These are phyloP conservation scores for Penicillium sp. DNA, from an alignment of 2,329 filamentous ascomycete genomes.

Conservation along the genomic window DNA sequence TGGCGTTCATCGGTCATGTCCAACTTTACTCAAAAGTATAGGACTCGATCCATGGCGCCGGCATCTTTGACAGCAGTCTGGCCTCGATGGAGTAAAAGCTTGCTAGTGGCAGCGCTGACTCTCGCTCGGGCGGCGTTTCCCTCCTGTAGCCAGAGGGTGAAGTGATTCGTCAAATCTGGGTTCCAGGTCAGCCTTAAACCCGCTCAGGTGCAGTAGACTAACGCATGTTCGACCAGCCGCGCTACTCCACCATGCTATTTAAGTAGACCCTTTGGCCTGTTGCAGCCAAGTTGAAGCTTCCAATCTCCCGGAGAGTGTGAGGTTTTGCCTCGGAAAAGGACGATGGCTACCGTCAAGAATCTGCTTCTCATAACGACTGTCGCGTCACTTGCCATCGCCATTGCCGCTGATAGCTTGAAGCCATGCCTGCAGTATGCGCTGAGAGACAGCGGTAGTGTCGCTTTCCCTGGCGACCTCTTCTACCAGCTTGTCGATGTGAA, in stretches of 20 bases:
- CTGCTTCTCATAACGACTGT: constrained; percentile 4
- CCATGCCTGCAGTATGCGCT: constrained; percentile 9
- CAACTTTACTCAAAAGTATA: neutral
- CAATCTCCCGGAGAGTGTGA: neutral
- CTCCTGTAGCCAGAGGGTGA: neutral
- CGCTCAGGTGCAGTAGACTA: neutral
- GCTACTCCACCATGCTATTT: neutral
- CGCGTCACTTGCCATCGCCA: constrained; percentile 5
- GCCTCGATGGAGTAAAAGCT: neutral
- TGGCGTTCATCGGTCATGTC: neutral
- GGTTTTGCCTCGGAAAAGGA: neutral
- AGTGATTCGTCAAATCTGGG: neutral
- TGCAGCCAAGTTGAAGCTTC: neutral
- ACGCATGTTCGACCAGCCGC: neutral
- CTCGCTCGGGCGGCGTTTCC: neutral
- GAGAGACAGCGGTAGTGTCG: constrained; percentile 11
- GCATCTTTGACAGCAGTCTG: neutral
- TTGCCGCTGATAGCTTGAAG: constrained; percentile 7
- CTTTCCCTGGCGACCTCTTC: constrained; percentile 13
- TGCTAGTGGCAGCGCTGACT: neutral
- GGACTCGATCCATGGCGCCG: neutral
- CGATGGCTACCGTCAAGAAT: constrained; percentile 6
- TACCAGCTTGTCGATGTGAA: constrained; percentile 14
- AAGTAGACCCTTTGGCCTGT: neutral
- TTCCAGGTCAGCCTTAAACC: neutral